phyloP scores from a whole-genome alignment of 305 asterid genomes.

The Ajuga reptans region DNA sequence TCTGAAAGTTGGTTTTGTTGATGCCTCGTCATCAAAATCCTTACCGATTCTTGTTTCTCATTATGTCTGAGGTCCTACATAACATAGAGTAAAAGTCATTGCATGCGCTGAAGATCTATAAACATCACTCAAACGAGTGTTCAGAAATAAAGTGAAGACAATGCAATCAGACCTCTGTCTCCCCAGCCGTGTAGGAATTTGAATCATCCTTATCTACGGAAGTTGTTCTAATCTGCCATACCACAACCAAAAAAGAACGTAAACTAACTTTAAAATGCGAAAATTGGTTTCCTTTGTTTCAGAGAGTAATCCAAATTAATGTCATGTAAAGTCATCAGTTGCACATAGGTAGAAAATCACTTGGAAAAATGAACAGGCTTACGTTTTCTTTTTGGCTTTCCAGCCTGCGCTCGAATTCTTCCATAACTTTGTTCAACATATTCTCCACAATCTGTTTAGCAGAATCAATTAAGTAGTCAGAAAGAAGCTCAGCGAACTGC shows the following conservation, averaged over 20 bases:
- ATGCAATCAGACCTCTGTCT: conserved; percentile 29
- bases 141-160: conserved; percentile 1
- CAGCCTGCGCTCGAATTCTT: conserved; percentile 56
- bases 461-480: conserved; percentile 17
- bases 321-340: neutral
- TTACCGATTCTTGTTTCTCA: conserved; percentile 15
- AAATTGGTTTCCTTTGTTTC: neutral
- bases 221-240: conserved; percentile 16
- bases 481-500: conserved; percentile 2
- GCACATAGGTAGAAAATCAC: neutral
- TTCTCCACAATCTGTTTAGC: conserved; percentile 62
- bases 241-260: neutral
- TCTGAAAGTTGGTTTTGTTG: neutral
- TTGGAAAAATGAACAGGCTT: conserved; percentile 18
- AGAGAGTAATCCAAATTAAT: neutral
- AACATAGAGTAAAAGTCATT: neutral
- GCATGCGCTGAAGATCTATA: neutral
- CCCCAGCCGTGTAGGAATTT: conserved; percentile 15
- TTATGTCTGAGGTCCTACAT: conserved; percentile 28
- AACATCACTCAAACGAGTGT: conserved; percentile 16
- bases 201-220: conserved; percentile 17
- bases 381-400: conserved; percentile 43
- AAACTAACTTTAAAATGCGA: neutral
- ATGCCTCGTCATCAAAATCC: conserved; percentile 18
- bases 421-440: conserved; percentile 55